Evolutionary conservation across 2,329 filamentous ascomycete species (phyloP).

Genomic region (Trichoderma hamatum): DNA sequence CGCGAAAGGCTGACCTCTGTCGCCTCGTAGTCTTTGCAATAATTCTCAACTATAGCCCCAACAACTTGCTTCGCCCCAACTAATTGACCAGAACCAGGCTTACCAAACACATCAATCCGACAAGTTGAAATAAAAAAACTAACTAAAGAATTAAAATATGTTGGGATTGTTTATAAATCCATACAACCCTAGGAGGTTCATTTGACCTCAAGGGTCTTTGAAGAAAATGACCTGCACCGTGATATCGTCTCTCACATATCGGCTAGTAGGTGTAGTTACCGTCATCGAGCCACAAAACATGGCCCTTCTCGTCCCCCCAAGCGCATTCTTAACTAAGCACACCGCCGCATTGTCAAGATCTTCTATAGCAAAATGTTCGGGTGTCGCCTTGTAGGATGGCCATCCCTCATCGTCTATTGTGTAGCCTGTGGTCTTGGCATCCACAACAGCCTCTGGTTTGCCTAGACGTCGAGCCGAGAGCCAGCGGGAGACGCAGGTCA

Average conservation of each 20-base stretch:
- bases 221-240: constrained; percentile 82
- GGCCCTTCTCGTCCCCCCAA: constrained; percentile 74
- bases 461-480: constrained; percentile 27
- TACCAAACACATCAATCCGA: too few species aligned
- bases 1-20: too few species aligned
- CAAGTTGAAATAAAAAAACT: too few species aligned
- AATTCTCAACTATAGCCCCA: too few species aligned
- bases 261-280: constrained; percentile 69
- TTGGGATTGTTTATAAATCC: too few species aligned
- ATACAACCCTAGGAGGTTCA: too few species aligned
- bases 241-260: constrained; percentile 70
- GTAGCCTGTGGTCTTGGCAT: constrained; percentile 26
- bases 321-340: constrained; percentile 77
- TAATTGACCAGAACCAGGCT: too few species aligned
- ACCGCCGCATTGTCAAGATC: constrained; percentile 77
- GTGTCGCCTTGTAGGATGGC: constrained; percentile 34
- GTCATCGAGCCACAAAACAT: constrained; percentile 75
- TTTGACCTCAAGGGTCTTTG: constrained; percentile 28
- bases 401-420: constrained; percentile 32
- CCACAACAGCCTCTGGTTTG: constrained; percentile 33
- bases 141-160: too few species aligned
- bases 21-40: too few species aligned
- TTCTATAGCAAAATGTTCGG: constrained; percentile 70
- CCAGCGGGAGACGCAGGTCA: constrained; percentile 28
- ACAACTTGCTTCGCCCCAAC: too few species aligned